Percentiles rank a stretch among this genome's conserved stretches.
Evolutionary conservation across 1,139 yeast genomes (phyloP).

Genomic region (Pichia sp.): DNA sequence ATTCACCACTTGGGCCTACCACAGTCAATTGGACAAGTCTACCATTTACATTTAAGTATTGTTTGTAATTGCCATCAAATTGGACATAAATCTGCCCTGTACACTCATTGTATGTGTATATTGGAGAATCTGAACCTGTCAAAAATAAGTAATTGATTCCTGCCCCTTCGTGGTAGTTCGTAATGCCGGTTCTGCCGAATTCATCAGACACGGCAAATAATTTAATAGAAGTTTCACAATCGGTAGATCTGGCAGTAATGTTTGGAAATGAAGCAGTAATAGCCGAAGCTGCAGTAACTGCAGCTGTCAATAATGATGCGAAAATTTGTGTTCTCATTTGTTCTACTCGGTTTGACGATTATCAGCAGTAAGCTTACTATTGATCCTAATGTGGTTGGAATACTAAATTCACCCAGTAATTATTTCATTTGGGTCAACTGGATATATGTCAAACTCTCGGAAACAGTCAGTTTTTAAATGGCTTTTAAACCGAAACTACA

Average conservation of each 20-base stretch:
- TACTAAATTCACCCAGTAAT: too few relatives aligned
- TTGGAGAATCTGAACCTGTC: conserved; percentile 23
- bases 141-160: conserved; percentile 46
- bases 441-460: neutral
- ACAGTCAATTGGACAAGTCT: conserved; percentile 19
- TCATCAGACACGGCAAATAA: conserved; percentile 3
- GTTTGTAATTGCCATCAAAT: conserved; percentile 1
- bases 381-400: too few relatives aligned
- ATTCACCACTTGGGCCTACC: conserved; percentile 15
- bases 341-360: neutral
- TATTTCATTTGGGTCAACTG: too few relatives aligned
- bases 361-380: too few relatives aligned
- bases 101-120: conserved; percentile 9
- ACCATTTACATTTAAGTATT: conserved; percentile 8
- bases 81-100: conserved; percentile 8
- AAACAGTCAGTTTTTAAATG: neutral
- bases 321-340: neutral
- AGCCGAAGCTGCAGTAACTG: neutral
- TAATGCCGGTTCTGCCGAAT: conserved; percentile 6
- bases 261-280: neutral
- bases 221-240: neutral
- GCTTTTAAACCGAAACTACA: neutral
- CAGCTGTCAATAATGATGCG: neutral
- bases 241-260: neutral
- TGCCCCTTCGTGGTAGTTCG: conserved; percentile 39